A percentile compares a stretch with the other conserved stretches of the same genome.
Conservation (phyloP, 2,329 filamentous ascomycete genomes). For the Pyricularia grisea region DNA sequence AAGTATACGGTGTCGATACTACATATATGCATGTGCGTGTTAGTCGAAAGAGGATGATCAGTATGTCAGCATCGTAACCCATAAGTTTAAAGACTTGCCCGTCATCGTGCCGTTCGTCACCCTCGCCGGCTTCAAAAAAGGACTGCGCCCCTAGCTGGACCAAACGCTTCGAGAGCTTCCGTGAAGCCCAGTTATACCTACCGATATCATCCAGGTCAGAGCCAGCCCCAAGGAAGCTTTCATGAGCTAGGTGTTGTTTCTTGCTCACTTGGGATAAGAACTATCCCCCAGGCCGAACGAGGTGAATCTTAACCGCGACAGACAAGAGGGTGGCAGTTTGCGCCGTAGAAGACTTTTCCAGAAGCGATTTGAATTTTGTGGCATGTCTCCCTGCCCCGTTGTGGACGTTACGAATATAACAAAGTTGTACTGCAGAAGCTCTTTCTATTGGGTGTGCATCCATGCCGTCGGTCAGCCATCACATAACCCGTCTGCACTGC, state of each 20-base stretch:
- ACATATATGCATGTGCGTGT: not conserved
- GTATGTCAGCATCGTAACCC: not conserved
- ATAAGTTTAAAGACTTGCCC: conserved; percentile 46
- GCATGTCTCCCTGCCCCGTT: conserved; percentile 89
- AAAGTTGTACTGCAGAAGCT: conserved; percentile 41
- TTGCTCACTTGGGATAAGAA: conserved; percentile 70
- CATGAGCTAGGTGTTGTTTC: not conserved
- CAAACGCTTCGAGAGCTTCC: conserved; percentile 79
- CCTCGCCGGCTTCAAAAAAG: conserved; percentile 72
- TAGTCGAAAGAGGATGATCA: conserved; percentile 5
- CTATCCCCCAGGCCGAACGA: conserved; percentile 91
- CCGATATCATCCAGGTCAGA: not conserved
- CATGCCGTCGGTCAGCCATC: not conserved
- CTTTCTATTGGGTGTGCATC: conserved; percentile 24
- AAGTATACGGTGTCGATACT: conserved; percentile 77
- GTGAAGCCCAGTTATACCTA: conserved; percentile 87
- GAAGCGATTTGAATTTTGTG: conserved; percentile 69
- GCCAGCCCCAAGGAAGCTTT: not conserved
- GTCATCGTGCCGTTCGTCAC: conserved; percentile 88
- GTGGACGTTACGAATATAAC: conserved; percentile 82
- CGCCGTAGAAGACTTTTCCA: conserved; percentile 80
- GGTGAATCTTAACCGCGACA: conserved; percentile 63
- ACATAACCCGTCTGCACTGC: conserved; percentile 4
- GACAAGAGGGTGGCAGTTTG: conserved; percentile 61
- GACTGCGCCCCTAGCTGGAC: conserved; percentile 72